Evolutionary conservation across 163 green algal species (phyloP).

Genomic region (Trebouxiophyceae sp.): DNA sequence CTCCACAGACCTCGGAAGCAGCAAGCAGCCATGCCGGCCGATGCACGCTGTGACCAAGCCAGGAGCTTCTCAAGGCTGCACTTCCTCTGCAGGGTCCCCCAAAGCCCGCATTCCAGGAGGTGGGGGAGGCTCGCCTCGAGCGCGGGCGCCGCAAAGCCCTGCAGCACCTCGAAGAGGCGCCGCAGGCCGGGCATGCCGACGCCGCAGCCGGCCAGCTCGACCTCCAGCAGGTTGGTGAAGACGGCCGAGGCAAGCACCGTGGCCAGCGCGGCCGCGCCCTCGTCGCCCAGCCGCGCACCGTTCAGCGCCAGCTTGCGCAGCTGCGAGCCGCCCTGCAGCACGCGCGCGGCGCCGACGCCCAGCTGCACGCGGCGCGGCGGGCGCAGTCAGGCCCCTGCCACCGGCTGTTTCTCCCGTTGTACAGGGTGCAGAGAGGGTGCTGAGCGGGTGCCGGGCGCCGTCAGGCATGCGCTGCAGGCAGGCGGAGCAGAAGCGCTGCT

Average conservation of each 20-base stretch:
- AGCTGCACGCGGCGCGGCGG: neutral
- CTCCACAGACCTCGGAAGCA: no score
- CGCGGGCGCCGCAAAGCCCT: slow-evolving; percentile 13
- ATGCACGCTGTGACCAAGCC: no score
- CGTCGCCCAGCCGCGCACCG: slow-evolving; percentile 45
- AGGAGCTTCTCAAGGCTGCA: no score
- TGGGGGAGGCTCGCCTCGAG: no score
- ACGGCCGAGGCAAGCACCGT: slow-evolving; percentile 16
- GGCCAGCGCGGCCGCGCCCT: slow-evolving; percentile 23
- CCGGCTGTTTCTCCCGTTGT: no score
- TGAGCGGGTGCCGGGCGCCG: no score
- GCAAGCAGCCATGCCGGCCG: no score
- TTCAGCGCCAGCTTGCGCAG: slow-evolving; percentile 61
- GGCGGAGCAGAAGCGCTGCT: no score
- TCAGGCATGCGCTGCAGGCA: no score
- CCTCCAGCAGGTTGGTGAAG: slow-evolving; percentile 9
- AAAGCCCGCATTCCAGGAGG: no score
- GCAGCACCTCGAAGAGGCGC: slow-evolving; percentile 14
- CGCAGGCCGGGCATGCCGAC: slow-evolving; percentile 18
- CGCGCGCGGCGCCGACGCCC: neutral
- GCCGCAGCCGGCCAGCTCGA: slow-evolving; percentile 38
- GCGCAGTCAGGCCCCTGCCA: neutral
- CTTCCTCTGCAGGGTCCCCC: no score
- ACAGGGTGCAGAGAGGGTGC: no score
- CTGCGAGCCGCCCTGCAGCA: neutral